Evolutionary conservation across 352 stramenopile species (phyloP).

Genomic region (Phytophthora citricola): DNA sequence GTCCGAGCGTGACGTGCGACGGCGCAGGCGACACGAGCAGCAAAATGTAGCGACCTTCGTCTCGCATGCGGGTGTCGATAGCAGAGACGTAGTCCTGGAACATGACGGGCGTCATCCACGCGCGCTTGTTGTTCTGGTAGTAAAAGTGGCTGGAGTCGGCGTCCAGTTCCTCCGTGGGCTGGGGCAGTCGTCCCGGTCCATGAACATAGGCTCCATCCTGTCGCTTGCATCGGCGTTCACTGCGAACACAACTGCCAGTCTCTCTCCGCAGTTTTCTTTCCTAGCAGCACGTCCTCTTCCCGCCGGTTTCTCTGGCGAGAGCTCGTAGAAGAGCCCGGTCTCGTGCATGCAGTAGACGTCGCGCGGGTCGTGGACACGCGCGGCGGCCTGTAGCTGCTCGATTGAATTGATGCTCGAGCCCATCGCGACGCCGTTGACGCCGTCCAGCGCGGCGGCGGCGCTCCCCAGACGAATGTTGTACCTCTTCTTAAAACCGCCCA

Average conservation of each 20-base stretch:
- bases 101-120: slow-evolving; percentile 67
- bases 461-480: slow-evolving; percentile 62
- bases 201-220: slow-evolving; percentile 62
- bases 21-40: slow-evolving; percentile 49
- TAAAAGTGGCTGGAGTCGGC: slow-evolving; percentile 42
- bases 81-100: slow-evolving; percentile 64
- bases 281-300: slow-evolving; percentile 32
- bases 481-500: slow-evolving; percentile 69
- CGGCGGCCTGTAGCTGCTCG: slow-evolving; percentile 47
- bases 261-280: slow-evolving; percentile 30
- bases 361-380: slow-evolving; percentile 47
- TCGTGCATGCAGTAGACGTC: slow-evolving; percentile 71
- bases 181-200: slow-evolving; percentile 36
- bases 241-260: slow-evolving; percentile 48
- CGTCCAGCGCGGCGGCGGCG: slow-evolving; percentile 31
- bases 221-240: slow-evolving; percentile 64
- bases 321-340: slow-evolving; percentile 54
- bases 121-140: slow-evolving; percentile 60
- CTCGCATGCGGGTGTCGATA: slow-evolving; percentile 57
- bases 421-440: slow-evolving; percentile 17
- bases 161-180: slow-evolving; percentile 19
- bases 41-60: slow-evolving; percentile 50
- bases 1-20: slow-evolving; percentile 53
- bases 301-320: slow-evolving; percentile 57
- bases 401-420: slow-evolving; percentile 18